Percentiles rank a stretch among this genome's conserved stretches.
Conservation (phyloP, 768 basidiomycete species). For the Boletus sp. region DNA sequence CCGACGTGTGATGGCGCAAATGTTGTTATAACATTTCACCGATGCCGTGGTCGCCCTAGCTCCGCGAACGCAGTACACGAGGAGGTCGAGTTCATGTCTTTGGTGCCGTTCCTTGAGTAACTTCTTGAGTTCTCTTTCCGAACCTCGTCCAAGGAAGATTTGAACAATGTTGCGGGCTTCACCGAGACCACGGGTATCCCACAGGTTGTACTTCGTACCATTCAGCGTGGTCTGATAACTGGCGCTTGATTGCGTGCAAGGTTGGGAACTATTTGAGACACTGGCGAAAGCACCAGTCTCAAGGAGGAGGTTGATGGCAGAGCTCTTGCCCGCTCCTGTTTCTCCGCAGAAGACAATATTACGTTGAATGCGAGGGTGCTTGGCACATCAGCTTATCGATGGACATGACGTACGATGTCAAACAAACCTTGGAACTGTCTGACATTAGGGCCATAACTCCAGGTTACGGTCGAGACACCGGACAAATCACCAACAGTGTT, state of each 20-base stretch:
- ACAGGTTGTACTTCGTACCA: constrained; percentile 13
- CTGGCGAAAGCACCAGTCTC: not conserved
- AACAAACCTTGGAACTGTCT: constrained; percentile 10
- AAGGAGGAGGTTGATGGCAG: constrained; percentile 25
- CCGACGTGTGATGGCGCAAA: constrained; percentile 36
- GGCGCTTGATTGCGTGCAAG: constrained; percentile 15
- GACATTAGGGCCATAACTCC: not conserved
- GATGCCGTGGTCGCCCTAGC: constrained; percentile 30
- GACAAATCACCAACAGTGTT: not conserved
- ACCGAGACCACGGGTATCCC: constrained; percentile 40
- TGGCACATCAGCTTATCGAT: not conserved
- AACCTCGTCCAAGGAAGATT: constrained; percentile 1
- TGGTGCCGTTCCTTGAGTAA: constrained; percentile 20
- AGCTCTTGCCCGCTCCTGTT: constrained; percentile 26
- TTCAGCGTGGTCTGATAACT: constrained; percentile 5
- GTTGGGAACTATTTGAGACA: constrained; percentile 7
- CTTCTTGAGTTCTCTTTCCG: constrained; percentile 19
- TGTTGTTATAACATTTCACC: constrained; percentile 31
- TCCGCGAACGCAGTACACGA: constrained; percentile 37
- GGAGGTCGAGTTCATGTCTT: constrained; percentile 34
- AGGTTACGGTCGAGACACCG: not conserved
- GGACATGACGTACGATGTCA: not conserved
- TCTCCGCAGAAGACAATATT: constrained; percentile 26
- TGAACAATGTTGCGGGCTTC: constrained; percentile 21
- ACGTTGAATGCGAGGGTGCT: not conserved